A percentile compares a stretch with the other conserved stretches of the same genome.
Evolutionary conservation across 177 flowering plant species (phyloP).

Genomic region (Vitis hybrid): DNA sequence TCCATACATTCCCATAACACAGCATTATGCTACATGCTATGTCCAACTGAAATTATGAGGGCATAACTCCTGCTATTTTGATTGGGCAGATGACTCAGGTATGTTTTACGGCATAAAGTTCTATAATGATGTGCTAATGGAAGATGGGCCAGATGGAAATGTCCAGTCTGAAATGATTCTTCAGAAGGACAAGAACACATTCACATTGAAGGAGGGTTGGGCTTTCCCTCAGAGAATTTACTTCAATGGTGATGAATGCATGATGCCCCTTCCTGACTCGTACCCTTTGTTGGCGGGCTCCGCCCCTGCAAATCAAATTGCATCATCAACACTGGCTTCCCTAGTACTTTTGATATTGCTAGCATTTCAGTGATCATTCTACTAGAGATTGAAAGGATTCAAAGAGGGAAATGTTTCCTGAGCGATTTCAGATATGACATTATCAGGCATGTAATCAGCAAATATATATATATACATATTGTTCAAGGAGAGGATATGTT

Average conservation of each 20-base stretch:
- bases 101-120: constrained; percentile 14
- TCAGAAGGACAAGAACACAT: background rate
- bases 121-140: constrained; percentile 10
- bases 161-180: too few relatives aligned
- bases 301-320: background rate
- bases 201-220: constrained; percentile 9
- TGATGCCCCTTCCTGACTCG: constrained; percentile 12
- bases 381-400: background rate
- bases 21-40: too few relatives aligned
- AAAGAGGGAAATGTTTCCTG: background rate
- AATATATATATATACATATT: background rate
- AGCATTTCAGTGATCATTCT: background rate
- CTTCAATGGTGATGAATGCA: constrained; percentile 14
- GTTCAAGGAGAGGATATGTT: background rate
- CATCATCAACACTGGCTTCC: background rate
- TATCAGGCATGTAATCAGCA: too few relatives aligned
- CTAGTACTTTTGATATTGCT: background rate
- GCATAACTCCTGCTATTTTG: background rate
- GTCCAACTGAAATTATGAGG: too few relatives aligned
- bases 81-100: constrained; percentile 7
- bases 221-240: background rate
- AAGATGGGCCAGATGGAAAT: background rate
- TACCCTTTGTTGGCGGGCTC: constrained; percentile 7
- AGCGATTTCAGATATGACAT: background rate
- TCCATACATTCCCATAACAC: constrained; percentile 3